Conservation (phyloP, 1,284 basidiomycete genomes). For the Grifola frondosa region DNA sequence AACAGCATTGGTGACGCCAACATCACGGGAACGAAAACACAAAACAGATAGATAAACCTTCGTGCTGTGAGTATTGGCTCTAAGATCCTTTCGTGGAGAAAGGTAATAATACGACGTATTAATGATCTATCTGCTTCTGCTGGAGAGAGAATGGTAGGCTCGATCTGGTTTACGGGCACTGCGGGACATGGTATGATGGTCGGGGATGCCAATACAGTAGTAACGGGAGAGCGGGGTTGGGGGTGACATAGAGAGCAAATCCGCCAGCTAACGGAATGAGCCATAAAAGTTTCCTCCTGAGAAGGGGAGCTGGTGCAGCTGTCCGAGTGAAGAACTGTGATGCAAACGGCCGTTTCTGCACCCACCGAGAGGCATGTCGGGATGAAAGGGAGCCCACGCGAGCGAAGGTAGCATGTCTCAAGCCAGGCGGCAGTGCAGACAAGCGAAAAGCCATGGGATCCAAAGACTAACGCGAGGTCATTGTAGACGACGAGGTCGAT, state of each 20-base stretch:
- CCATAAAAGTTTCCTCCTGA: constrained; percentile 45
- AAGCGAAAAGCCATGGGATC: constrained; percentile 30
- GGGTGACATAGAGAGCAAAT: constrained; percentile 46
- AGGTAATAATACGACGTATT: constrained; percentile 38
- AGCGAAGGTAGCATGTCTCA: constrained; percentile 26
- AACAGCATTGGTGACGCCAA: constrained; percentile 84
- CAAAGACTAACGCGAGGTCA: constrained; percentile 17
- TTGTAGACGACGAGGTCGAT: constrained; percentile 14
- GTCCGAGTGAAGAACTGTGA: constrained; percentile 28
- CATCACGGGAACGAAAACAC: constrained; percentile 88
- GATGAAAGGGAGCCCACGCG: constrained; percentile 8
- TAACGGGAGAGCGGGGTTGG: constrained; percentile 41
- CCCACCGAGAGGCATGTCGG: constrained; percentile 24
- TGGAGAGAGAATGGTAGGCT: constrained; percentile 54
- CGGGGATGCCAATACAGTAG: constrained; percentile 56
- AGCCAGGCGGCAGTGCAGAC: constrained; percentile 23
- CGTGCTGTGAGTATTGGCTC: constrained; percentile 85
- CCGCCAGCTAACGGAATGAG: constrained; percentile 57
- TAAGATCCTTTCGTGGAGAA: constrained; percentile 63
- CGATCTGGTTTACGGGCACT: constrained; percentile 17
- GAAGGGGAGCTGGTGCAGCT: constrained; percentile 14
- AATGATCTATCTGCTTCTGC: constrained; percentile 54
- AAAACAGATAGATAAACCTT: constrained; percentile 83
- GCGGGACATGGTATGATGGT: constrained; percentile 60
- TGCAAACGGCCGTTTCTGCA: constrained; percentile 21